Percentiles rank a stretch among this genome's conserved stretches.
Evolutionary conservation across 305 asterid genomes (phyloP).

Genomic region (Fraxinus paxiana): DNA sequence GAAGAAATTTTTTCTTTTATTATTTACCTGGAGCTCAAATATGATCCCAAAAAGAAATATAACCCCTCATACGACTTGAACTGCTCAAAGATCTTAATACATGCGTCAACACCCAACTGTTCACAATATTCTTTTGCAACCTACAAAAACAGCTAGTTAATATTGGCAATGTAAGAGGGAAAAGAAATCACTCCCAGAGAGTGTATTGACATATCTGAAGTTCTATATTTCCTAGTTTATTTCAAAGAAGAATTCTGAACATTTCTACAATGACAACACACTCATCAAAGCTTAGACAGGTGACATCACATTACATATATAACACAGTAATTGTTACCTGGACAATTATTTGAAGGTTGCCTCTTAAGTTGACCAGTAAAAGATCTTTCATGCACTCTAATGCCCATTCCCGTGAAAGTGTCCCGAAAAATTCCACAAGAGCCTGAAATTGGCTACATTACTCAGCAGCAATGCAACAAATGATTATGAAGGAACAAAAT

Average conservation of each 20-base stretch:
- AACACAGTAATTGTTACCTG: constrained; percentile 53
- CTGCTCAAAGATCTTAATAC: constrained; percentile 93
- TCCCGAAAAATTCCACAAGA: constrained; percentile 91
- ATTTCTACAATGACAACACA: constrained; percentile 2
- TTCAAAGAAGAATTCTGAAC: not conserved
- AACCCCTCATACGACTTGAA: constrained; percentile 95
- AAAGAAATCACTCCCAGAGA: not conserved
- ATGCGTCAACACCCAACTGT: constrained; percentile 90
- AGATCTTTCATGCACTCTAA: constrained; percentile 99
- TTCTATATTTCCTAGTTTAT: constrained; percentile 6
- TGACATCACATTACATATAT: not conserved
- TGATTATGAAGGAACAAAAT: not conserved
- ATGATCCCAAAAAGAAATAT: constrained; percentile 95
- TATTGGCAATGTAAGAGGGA: not conserved
- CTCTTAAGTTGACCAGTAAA: constrained; percentile 84
- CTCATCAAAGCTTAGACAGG: not conserved
- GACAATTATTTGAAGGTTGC: constrained; percentile 97
- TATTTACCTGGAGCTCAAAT: constrained; percentile 87
- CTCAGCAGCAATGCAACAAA: constrained; percentile 26
- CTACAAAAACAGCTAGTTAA: constrained; percentile 37
- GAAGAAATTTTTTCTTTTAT: constrained; percentile 12
- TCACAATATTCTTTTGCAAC: constrained; percentile 98
- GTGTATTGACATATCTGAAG: not conserved
- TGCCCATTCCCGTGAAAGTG: constrained; percentile 94
- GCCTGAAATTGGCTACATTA: constrained; percentile 45